Percentiles rank a stretch among this genome's conserved stretches.
Evolutionary conservation across 768 basidiomycete genomes (phyloP).

Genomic region (Suillus plorans): DNA sequence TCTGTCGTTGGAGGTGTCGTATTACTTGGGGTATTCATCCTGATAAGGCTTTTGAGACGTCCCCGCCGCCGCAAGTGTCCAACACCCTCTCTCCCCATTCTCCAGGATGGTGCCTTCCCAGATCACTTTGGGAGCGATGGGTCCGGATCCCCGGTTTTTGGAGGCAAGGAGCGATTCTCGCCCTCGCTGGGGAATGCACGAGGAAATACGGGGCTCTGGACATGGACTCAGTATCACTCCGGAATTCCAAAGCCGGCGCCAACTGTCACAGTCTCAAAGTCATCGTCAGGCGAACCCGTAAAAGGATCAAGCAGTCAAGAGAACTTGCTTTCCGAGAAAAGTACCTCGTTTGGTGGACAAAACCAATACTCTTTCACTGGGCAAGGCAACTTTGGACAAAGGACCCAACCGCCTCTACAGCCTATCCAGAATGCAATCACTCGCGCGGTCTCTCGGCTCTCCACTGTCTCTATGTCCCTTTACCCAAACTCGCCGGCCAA

Average conservation of each 20-base stretch:
- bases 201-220: conserved; percentile 47
- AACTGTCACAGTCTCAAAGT: conserved; percentile 22
- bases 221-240: conserved; percentile 56
- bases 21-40: conserved; percentile 47
- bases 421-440: conserved; percentile 42
- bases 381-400: conserved; percentile 19
- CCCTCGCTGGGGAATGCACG: conserved; percentile 32
- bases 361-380: conserved; percentile 28
- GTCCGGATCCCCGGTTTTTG: conserved; percentile 73
- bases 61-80: conserved; percentile 55
- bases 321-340: conserved; percentile 8
- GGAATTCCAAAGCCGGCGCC: conserved; percentile 30
- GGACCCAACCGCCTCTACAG: conserved; percentile 34
- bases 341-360: conserved; percentile 14
- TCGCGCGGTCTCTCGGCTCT: conserved; percentile 40
- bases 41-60: conserved; percentile 47
- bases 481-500: conserved; percentile 45
- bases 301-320: conserved; percentile 6
- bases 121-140: conserved; percentile 40
- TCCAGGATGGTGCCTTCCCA: conserved; percentile 54
- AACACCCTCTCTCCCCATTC: conserved; percentile 73
- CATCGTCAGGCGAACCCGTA: conserved; percentile 17
- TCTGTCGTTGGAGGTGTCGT: conserved; percentile 51
- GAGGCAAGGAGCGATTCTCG: conserved; percentile 67
- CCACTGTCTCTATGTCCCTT: conserved; percentile 44